Conservation (phyloP, 2,329 filamentous ascomycete species). For the Claviceps monticola region DNA sequence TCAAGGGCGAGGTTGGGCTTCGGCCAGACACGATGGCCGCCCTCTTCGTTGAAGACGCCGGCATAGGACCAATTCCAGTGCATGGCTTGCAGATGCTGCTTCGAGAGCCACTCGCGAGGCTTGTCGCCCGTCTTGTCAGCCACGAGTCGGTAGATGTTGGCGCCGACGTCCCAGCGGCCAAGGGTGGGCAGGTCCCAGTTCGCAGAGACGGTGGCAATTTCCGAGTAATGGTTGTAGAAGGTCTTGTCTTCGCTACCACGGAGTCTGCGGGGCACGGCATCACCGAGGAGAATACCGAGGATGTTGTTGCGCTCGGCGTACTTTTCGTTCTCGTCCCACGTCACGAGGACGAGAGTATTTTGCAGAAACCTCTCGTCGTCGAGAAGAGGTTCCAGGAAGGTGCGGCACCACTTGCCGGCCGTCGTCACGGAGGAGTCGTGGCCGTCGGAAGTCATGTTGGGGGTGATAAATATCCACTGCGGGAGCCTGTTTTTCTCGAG, state of each 20-base stretch:
- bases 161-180: conserved; percentile 58
- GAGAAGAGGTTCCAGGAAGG: conserved; percentile 58
- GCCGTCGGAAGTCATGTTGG: conserved; percentile 63
- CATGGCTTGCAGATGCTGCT: conserved; percentile 23
- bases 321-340: conserved; percentile 65
- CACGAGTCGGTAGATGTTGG: conserved; percentile 53
- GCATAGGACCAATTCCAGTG: conserved; percentile 42
- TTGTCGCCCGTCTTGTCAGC: conserved; percentile 46
- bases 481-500: conserved; percentile 49
- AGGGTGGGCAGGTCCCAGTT: conserved; percentile 60
- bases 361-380: conserved; percentile 57
- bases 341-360: conserved; percentile 61
- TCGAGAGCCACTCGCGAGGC: conserved; percentile 23
- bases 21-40: conserved; percentile 22
- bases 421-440: conserved; percentile 60
- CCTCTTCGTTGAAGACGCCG: conserved; percentile 28
- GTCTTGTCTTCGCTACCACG: conserved; percentile 53
- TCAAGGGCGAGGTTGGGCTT: conserved; percentile 25
- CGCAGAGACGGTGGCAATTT: conserved; percentile 50
- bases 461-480: conserved; percentile 59
- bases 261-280: conserved; percentile 51
- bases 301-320: conserved; percentile 56
- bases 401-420: conserved; percentile 53
- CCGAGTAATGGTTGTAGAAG: conserved; percentile 63
- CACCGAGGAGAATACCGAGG: conserved; percentile 58